Percentiles rank a stretch among this genome's conserved stretches.
phyloP scores from a whole-genome alignment of 805 yeast genomes.

The Yarrowia sp. region DNA sequence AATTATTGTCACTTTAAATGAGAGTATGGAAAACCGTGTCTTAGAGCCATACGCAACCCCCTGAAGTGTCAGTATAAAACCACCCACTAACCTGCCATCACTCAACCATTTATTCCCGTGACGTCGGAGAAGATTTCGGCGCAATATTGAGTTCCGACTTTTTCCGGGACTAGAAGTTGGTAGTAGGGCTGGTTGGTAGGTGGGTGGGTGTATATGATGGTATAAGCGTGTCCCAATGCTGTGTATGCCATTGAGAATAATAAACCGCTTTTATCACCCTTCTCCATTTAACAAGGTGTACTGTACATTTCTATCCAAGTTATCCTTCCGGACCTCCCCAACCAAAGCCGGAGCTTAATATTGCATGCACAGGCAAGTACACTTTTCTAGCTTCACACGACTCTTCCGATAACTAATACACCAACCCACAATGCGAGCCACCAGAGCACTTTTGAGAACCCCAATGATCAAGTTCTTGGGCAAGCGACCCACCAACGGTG shows the following conservation, averaged over 20 bases:
- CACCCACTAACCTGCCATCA: too few relatives aligned
- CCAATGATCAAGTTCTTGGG: constrained; percentile 88
- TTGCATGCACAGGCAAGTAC: constrained; percentile 12
- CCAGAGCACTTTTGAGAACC: constrained; percentile 36
- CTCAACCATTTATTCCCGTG: neutral
- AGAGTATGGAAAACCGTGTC: too few relatives aligned
- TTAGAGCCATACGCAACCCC: too few relatives aligned
- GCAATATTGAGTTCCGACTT: constrained; percentile 26
- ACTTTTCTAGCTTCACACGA: constrained; percentile 23
- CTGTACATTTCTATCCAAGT: neutral
- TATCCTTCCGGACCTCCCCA: neutral
- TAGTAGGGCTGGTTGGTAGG: too few relatives aligned
- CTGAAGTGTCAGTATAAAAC: too few relatives aligned
- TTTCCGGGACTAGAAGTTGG: neutral
- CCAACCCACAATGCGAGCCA: constrained; percentile 35
- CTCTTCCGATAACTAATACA: constrained; percentile 19
- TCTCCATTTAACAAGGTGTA: too few relatives aligned
- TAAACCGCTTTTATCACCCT: too few relatives aligned
- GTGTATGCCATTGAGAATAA: too few relatives aligned
- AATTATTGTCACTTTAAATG: too few relatives aligned
- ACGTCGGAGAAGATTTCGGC: constrained; percentile 8
- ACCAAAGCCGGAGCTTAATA: constrained; percentile 10
- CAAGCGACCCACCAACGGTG: constrained; percentile 57
- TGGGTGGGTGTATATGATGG: too few relatives aligned
- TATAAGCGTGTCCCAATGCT: too few relatives aligned